Percentiles rank a stretch among this genome's conserved stretches.
phyloP scores from a whole-genome alignment of 1,284 basidiomycete species.

The Cutaneotrichosporon sp. region DNA sequence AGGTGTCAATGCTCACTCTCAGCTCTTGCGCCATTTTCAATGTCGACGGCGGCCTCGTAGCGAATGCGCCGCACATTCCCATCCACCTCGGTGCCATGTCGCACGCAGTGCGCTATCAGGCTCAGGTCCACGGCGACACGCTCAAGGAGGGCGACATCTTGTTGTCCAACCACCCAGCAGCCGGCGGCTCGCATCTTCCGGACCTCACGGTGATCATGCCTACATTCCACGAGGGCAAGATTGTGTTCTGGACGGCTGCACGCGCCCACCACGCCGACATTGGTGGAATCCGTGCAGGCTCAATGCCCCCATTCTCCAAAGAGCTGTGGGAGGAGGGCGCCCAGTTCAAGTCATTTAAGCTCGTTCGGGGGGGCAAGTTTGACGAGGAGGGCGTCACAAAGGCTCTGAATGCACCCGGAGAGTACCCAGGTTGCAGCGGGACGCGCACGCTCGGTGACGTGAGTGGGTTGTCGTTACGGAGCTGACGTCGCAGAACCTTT shows the following conservation, averaged over 20 bases:
- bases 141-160: conserved; percentile 49
- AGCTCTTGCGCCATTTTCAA: conserved; percentile 50
- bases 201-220: conserved; percentile 50
- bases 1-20: neutral
- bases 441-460: conserved; percentile 72
- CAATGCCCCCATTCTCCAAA: conserved; percentile 51
- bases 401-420: conserved; percentile 79
- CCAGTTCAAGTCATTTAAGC: conserved; percentile 54
- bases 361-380: conserved; percentile 39
- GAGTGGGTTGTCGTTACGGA: conserved; percentile 28
- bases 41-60: conserved; percentile 50
- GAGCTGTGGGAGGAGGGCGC: conserved; percentile 51
- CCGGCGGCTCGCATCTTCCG: conserved; percentile 53
- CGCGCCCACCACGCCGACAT: conserved; percentile 50
- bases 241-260: conserved; percentile 43
- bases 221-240: conserved; percentile 35
- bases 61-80: conserved; percentile 51
- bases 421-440: conserved; percentile 75
- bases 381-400: conserved; percentile 62
- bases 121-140: conserved; percentile 28
- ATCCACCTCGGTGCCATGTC: conserved; percentile 41
- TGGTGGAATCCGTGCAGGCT: conserved; percentile 44
- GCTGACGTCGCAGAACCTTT: conserved; percentile 36
- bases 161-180: conserved; percentile 51
- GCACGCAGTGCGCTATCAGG: conserved; percentile 38